phyloP scores from a whole-genome alignment of 2,329 filamentous ascomycete genomes.

The Paecilomyces dactylethromorphus region DNA sequence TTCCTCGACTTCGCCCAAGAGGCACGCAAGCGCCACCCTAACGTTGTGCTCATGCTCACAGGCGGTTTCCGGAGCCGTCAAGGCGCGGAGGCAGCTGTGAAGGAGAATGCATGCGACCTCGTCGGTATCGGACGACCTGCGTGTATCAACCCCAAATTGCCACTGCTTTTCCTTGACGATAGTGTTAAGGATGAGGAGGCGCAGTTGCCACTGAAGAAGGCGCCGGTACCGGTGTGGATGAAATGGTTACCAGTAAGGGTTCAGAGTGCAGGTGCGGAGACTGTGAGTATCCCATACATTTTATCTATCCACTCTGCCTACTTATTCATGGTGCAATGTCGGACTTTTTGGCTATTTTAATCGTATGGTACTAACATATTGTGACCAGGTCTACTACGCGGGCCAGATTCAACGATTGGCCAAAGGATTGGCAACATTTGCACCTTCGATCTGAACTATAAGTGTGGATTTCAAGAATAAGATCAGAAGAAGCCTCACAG shows the following conservation, averaged over 20 bases:
- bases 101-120: conserved; percentile 42
- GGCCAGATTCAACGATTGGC: conserved; percentile 22
- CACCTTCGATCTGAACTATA: conserved; percentile 4
- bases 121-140: conserved; percentile 45
- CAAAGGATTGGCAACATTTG: conserved; percentile 12
- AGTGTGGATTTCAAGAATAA: too few relatives aligned
- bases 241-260: background rate
- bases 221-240: background rate
- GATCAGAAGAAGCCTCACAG: too few relatives aligned
- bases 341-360: background rate
- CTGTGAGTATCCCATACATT: conserved; percentile 1
- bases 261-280: conserved; percentile 4
- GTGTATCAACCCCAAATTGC: conserved; percentile 31
- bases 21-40: conserved; percentile 41
- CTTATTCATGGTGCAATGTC: background rate
- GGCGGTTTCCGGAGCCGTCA: conserved; percentile 55
- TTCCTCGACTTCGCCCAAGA: conserved; percentile 60
- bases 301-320: background rate
- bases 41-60: conserved; percentile 50
- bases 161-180: conserved; percentile 2
- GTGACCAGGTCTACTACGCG: conserved; percentile 15
- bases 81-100: conserved; percentile 45
- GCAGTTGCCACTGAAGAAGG: background rate
- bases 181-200: conserved; percentile 3
- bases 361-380: background rate